Base-by-base conservation (phyloP, 1,284 basidiomycete species). In the Singerocomus inundabilis region DNA sequence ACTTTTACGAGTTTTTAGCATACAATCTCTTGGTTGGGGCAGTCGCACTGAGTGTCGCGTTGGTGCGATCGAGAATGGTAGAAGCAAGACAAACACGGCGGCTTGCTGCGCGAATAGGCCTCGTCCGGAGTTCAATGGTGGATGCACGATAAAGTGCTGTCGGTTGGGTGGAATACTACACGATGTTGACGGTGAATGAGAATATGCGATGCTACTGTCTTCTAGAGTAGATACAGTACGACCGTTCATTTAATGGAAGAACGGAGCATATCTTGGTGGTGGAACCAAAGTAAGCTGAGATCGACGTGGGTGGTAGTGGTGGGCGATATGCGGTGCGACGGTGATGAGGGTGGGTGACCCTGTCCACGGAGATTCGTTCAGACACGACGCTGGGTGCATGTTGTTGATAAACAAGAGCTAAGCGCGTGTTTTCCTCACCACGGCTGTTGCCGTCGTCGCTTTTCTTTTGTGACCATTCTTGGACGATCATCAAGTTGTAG, bases 1-100 rank as follows among this genome's bases (percentile, higher is more conserved):
- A 92, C 66, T 96, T 91, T 63, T 90, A 83, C 70, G 91, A 95
- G 66, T 96, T 95, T 66, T 72, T 93, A 4, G 89, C 82, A 30
- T 84, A 86, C 65, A 96, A 93, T 64, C 58, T 90, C 33, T 63
- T 87, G 7, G 83, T 96, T 61, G 82, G 83, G 2, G 70, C 78
- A 1, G 68, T 88, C 8, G 82, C 88, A 1, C 68, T 92, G 16
- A 70, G 75, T 5, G 70, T 91, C 16, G 75, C 91, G 40, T 75
- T 87, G 45, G 75, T 82, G 48, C 77, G 92, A 43, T 82, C 84
- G 31, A 81, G 80, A 54, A 77, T 81, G 52, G 71, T 91, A 53
- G 81, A 86, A 44, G 75, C 82, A 13, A 71, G 84, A 55, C 90
- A 92, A 52, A 88, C 92, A 46, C 77, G 88, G 49, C 82, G 87